A percentile compares a stretch with the other conserved stretches of the same genome.
Evolutionary conservation across 164 flowering plant genomes (phyloP).

Genomic region (Berberis vulgaris): DNA sequence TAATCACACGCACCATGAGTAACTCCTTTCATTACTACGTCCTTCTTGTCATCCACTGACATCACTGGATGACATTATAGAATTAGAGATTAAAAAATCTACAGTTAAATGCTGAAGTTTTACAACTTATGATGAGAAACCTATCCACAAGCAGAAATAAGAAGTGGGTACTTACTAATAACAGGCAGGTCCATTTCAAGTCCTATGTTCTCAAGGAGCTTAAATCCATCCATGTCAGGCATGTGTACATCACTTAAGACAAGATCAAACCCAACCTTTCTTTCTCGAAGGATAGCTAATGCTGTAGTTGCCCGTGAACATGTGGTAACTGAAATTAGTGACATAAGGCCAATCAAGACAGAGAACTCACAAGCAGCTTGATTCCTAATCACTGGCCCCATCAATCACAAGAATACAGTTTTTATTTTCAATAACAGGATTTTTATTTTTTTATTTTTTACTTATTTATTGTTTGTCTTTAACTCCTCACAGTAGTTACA

Average conservation of each 20-base stretch:
- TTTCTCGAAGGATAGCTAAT: constrained; percentile 42
- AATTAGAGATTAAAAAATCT: neutral
- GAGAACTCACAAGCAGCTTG: too few relatives aligned
- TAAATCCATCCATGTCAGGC: constrained; percentile 97
- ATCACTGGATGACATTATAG: constrained; percentile 49
- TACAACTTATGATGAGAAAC: neutral
- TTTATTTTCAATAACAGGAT: too few relatives aligned
- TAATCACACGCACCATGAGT: constrained; percentile 96
- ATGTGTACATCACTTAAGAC: constrained; percentile 88
- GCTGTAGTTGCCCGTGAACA: constrained; percentile 59
- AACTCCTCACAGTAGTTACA: too few relatives aligned
- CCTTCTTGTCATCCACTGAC: constrained; percentile 80
- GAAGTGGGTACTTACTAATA: constrained; percentile 44
- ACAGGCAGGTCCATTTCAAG: constrained; percentile 89
- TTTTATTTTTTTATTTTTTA: too few relatives aligned
- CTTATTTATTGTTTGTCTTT: too few relatives aligned
- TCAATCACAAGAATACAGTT: too few relatives aligned
- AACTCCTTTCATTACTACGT: constrained; percentile 86
- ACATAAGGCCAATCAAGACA: neutral
- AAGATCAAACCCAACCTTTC: constrained; percentile 54
- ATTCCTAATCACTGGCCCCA: too few relatives aligned
- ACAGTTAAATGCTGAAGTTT: neutral
- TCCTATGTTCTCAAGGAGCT: constrained; percentile 73
- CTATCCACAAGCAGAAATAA: neutral
- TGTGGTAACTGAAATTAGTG: constrained; percentile 47